These are phyloP conservation scores for Talaromyces sp. DNA, from an alignment of 2,329 filamentous ascomycete genomes.

Conservation along the genomic window DNA sequence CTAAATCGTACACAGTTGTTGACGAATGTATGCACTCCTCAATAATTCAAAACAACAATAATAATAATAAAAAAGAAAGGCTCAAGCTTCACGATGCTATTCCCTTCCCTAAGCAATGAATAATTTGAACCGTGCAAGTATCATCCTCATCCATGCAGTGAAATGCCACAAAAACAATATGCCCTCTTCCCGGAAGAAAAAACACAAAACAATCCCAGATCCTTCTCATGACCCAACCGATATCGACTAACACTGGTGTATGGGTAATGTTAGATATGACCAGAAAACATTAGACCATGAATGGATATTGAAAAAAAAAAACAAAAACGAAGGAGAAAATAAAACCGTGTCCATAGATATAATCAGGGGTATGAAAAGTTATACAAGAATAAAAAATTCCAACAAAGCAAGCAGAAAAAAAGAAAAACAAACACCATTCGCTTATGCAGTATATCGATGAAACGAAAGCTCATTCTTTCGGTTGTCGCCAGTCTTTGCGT, in stretches of 20 bases:
- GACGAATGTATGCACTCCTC: not conserved
- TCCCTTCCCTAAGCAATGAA: not conserved
- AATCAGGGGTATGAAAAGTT: not conserved
- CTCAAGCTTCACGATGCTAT: not conserved
- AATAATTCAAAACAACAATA: not conserved
- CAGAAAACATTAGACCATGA: not conserved
- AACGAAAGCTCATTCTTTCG: not conserved
- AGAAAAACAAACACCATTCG: not conserved
- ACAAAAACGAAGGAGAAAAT: not conserved
- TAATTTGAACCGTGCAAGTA: not conserved
- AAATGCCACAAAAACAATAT: not conserved
- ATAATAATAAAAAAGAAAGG: not conserved
- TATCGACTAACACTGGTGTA: not conserved
- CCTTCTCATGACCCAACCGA: not conserved
- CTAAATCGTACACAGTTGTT: not conserved
- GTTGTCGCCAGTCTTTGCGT: slow-evolving; percentile 20
- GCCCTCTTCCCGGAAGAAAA: not conserved
- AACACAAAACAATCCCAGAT: not conserved
- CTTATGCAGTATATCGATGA: not conserved
- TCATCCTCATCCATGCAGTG: not conserved
- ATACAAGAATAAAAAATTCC: not conserved
- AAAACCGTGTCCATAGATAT: not conserved
- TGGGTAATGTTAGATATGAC: not conserved
- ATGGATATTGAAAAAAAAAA: not conserved
- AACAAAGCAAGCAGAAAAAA: not conserved